Conservation (phyloP, 1,284 basidiomycete genomes). For the Coniferiporia sulphurascens region DNA sequence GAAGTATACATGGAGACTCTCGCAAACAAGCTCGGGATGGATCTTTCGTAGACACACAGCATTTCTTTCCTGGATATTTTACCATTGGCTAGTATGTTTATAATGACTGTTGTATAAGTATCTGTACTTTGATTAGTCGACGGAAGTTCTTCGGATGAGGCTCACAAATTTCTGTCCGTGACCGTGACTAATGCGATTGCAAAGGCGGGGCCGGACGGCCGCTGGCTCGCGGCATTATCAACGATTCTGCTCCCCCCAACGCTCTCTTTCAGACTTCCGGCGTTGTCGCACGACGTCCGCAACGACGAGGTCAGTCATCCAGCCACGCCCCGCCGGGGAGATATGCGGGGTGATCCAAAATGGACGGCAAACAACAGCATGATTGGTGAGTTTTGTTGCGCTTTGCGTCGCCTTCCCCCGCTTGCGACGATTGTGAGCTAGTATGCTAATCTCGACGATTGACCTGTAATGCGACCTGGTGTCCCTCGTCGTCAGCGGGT, state of each 20-base stretch:
- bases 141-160: too few relatives aligned
- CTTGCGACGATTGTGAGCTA: too few relatives aligned
- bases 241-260: too few relatives aligned
- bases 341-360: slow-evolving; percentile 41
- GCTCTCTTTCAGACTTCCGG: not conserved
- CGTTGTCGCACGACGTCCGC: slow-evolving; percentile 8
- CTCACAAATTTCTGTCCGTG: too few relatives aligned
- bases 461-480: not conserved
- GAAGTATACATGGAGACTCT: slow-evolving; percentile 80
- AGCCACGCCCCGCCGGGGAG: slow-evolving; percentile 27
- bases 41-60: slow-evolving; percentile 31
- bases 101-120: too few relatives aligned
- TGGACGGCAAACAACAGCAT: slow-evolving; percentile 68
- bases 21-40: slow-evolving; percentile 61
- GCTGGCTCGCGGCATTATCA: too few relatives aligned
- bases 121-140: too few relatives aligned
- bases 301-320: slow-evolving; percentile 11
- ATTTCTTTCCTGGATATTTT: not conserved
- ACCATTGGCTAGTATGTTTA: not conserved
- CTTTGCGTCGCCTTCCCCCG: slow-evolving; percentile 6
- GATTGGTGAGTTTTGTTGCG: slow-evolving; percentile 47
- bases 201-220: too few relatives aligned
- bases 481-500: slow-evolving; percentile 48
- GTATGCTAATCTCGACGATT: slow-evolving; percentile 9
- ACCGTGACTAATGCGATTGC: too few relatives aligned